Evolutionary conservation across 2,329 filamentous ascomycete genomes (phyloP).

Genomic region (Ceratocystis colombiana): DNA sequence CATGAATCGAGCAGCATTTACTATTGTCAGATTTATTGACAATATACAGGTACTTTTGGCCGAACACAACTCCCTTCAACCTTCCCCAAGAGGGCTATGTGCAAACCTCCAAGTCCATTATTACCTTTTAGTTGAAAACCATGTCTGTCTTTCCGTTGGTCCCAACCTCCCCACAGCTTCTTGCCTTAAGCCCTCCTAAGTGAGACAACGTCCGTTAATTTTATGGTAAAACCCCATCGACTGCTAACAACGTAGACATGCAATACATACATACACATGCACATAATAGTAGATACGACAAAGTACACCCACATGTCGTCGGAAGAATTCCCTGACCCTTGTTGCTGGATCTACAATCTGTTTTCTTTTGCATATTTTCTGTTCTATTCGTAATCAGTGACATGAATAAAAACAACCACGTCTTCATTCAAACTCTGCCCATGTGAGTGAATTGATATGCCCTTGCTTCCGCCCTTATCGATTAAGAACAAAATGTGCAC

Average conservation of each 20-base stretch:
- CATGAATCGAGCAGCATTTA: neutral
- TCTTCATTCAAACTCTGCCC: neutral
- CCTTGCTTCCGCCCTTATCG: neutral
- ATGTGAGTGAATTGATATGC: neutral
- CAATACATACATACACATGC: neutral
- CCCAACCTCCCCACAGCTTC: neutral
- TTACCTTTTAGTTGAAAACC: neutral
- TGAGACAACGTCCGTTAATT: neutral
- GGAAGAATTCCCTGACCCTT: neutral
- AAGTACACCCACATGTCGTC: neutral
- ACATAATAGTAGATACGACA: neutral
- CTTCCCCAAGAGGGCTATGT: neutral
- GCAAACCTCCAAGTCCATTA: neutral
- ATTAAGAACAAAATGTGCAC: neutral
- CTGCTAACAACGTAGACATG: neutral
- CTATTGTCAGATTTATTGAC: neutral
- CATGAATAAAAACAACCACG: neutral
- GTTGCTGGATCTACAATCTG: neutral
- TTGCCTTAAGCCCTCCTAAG: neutral
- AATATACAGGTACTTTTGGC: neutral
- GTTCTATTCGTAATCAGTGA: neutral
- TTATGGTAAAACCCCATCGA: neutral
- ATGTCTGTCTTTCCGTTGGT: neutral
- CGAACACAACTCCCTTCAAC: neutral
- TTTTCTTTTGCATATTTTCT: neutral